Evolutionary conservation across 345 rosid species (phyloP).

Genomic region (Rubroshorea leprosula): DNA sequence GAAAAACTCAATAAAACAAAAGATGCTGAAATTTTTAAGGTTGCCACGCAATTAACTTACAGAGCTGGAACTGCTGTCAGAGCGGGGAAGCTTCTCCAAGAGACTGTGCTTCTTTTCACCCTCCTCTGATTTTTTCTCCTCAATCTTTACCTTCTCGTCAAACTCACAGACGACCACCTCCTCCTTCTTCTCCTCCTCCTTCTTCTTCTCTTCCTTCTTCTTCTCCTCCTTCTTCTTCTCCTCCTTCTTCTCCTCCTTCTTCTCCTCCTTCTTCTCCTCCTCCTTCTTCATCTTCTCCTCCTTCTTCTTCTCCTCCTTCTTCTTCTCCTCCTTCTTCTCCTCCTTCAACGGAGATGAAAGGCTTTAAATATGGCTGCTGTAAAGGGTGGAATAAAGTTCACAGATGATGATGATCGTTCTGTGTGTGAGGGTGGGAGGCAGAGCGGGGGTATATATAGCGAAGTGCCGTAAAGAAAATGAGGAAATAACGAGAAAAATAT

Average conservation of each 20-base stretch:
- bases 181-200: constrained; percentile 47
- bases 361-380: too few relatives aligned
- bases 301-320: too few relatives aligned
- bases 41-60: constrained; percentile 41
- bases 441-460: constrained; percentile 28
- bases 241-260: too few relatives aligned
- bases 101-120: constrained; percentile 51
- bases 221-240: too few relatives aligned
- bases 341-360: too few relatives aligned
- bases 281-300: too few relatives aligned
- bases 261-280: too few relatives aligned
- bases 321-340: too few relatives aligned
- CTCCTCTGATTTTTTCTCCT: constrained; percentile 34
- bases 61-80: constrained; percentile 65
- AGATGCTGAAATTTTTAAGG: background rate
- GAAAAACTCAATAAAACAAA: background rate
- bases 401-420: constrained; percentile 4
- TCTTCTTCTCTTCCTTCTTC: too few relatives aligned
- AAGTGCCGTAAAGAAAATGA: constrained; percentile 23
- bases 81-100: constrained; percentile 55
- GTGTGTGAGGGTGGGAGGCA: background rate
- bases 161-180: constrained; percentile 48
- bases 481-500: constrained; percentile 21
- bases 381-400: background rate
- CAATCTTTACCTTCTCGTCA: constrained; percentile 53